phyloP scores from a whole-genome alignment of 371 early-diverging fungal species.

The Gilbertella persicaria region DNA sequence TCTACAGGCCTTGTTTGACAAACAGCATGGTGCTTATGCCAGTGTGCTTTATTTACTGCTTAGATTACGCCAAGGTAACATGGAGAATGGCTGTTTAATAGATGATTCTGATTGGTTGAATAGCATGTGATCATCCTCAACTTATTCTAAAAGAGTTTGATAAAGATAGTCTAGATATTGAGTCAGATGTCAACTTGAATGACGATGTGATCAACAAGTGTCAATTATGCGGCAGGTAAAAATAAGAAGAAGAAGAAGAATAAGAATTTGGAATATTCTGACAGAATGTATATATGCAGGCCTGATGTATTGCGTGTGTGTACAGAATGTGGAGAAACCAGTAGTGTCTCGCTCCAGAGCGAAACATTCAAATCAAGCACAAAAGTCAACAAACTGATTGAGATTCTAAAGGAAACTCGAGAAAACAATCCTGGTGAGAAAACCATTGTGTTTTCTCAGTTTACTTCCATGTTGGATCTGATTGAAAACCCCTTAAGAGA shows the following conservation, averaged over 20 bases:
- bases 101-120: too few relatives aligned
- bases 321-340: constrained; percentile 4
- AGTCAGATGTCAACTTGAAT: constrained; percentile 3
- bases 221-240: constrained; percentile 42
- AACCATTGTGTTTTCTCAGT: constrained; percentile 88
- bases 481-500: constrained; percentile 68
- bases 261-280: too few relatives aligned
- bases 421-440: constrained; percentile 52
- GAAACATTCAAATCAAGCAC: constrained; percentile 36
- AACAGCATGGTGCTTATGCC: constrained; percentile 54
- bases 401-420: constrained; percentile 40
- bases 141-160: constrained; percentile 66
- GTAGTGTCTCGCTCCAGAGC: neutral
- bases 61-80: constrained; percentile 54
- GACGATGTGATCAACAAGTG: constrained; percentile 14
- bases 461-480: constrained; percentile 76
- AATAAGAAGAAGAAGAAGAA: neutral
- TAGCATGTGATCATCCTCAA: constrained; percentile 76
- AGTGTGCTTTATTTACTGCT: constrained; percentile 60
- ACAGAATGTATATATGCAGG: too few relatives aligned
- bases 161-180: constrained; percentile 34
- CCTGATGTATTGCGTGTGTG: too few relatives aligned
- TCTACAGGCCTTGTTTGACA: constrained; percentile 44
- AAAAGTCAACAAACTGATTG: constrained; percentile 53
- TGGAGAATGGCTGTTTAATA: neutral